phyloP scores from a whole-genome alignment of 75 land plant species.

The Pinus albicaulis region DNA sequence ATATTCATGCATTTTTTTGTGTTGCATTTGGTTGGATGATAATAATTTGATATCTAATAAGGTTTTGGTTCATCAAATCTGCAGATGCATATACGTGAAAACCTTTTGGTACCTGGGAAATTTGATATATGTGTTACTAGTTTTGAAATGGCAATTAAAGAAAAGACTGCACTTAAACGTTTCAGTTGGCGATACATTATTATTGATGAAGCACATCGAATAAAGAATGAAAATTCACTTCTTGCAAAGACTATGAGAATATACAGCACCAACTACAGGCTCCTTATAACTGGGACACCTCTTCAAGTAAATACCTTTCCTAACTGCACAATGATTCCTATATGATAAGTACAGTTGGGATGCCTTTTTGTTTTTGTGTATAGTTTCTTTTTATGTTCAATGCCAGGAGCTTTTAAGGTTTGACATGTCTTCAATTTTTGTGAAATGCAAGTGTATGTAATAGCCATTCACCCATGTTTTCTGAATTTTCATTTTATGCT shows the following conservation, averaged over 20 bases:
- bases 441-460: neutral
- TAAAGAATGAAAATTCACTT: slow-evolving; percentile 98
- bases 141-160: slow-evolving; percentile 99
- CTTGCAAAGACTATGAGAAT: slow-evolving; percentile 99
- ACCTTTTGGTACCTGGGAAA: slow-evolving; percentile 83
- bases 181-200: slow-evolving; percentile 99
- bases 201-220: slow-evolving; percentile 99
- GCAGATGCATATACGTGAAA: slow-evolving; percentile 80
- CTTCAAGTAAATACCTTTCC: slow-evolving; percentile 65
- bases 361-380: neutral
- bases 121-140: slow-evolving; percentile 99
- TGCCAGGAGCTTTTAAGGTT: too few relatives aligned
- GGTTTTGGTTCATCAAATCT: neutral
- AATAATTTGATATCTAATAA: neutral
- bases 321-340: neutral
- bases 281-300: slow-evolving; percentile 98
- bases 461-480: neutral
- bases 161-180: slow-evolving; percentile 72
- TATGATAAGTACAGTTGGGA: neutral
- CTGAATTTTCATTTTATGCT: neutral
- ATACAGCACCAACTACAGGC: slow-evolving; percentile 87
- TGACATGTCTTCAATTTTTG: too few relatives aligned
- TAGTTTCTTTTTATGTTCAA: too few relatives aligned
- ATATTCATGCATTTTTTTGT: neutral
- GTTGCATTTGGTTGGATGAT: neutral